Evolutionary conservation across 805 yeast genomes (phyloP).

Genomic region (Saturnispora hagleri): DNA sequence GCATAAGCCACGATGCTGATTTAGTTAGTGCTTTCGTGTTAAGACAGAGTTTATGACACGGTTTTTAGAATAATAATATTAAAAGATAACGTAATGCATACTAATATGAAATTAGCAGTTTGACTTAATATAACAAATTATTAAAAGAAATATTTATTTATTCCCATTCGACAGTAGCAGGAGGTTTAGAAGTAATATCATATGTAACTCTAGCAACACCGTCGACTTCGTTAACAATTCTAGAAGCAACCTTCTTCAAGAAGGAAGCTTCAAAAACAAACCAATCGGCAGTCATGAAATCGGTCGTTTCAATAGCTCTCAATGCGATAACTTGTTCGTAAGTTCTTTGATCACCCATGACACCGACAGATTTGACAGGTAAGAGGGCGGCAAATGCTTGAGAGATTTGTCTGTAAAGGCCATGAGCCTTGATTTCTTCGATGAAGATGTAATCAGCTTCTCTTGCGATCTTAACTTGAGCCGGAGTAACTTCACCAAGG

Average conservation of each 20-base stretch:
- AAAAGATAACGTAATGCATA: neutral
- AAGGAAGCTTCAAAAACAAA: conserved; percentile 84
- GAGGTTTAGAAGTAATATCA: conserved; percentile 98
- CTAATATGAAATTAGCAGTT: neutral
- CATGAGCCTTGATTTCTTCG: conserved; percentile 90
- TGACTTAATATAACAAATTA: neutral
- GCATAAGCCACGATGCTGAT: conserved; percentile 61
- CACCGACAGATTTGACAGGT: conserved; percentile 98
- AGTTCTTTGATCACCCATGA: conserved; percentile 99
- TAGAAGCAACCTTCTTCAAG: conserved; percentile 85
- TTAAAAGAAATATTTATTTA: conserved; percentile 28
- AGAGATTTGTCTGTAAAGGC: conserved; percentile 83
- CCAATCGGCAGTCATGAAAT: conserved; percentile 99
- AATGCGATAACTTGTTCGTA: conserved; percentile 98
- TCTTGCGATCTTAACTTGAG: conserved; percentile 92
- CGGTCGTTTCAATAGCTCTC: conserved; percentile 95
- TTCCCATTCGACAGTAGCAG: conserved; percentile 99
- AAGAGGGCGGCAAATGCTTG: conserved; percentile 96
- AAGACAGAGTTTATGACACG: conserved; percentile 12
- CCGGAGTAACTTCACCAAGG: conserved; percentile 90
- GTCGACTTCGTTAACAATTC: conserved; percentile 96
- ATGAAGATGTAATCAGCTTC: conserved; percentile 95
- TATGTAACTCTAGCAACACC: conserved; percentile 99
- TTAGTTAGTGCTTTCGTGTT: conserved; percentile 46
- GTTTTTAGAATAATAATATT: neutral